Conservation (phyloP, 805 yeast genomes). For the Ogataea nonfermentans region DNA sequence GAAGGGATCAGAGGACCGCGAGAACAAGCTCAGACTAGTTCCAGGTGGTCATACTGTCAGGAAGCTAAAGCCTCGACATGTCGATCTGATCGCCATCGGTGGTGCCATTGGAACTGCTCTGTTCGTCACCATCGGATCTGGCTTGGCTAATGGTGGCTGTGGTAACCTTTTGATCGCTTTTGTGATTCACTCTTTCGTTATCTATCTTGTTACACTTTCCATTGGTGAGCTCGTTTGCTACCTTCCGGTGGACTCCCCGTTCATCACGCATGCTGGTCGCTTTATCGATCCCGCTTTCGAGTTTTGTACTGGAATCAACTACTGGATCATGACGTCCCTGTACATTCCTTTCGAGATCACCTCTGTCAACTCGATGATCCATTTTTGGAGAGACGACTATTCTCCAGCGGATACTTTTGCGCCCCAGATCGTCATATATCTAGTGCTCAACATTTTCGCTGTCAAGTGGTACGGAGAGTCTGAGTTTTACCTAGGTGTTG, state of each 20-base stretch:
- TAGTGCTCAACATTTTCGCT: slow-evolving; percentile 43
- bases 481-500: slow-evolving; percentile 47
- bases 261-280: slow-evolving; percentile 38
- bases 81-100: slow-evolving; percentile 40
- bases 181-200: slow-evolving; percentile 33
- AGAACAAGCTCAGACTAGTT: no score
- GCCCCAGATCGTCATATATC: slow-evolving; percentile 42
- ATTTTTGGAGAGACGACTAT: slow-evolving; percentile 49
- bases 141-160: slow-evolving; percentile 37
- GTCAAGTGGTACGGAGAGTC: slow-evolving; percentile 51
- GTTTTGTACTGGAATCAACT: slow-evolving; percentile 36
- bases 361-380: slow-evolving; percentile 52
- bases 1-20: no score
- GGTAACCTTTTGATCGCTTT: slow-evolving; percentile 35
- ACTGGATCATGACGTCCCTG: slow-evolving; percentile 43
- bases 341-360: slow-evolving; percentile 50
- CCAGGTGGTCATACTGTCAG: slow-evolving; percentile 19
- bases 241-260: slow-evolving; percentile 38
- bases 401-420: slow-evolving; percentile 47
- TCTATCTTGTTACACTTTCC: slow-evolving; percentile 35
- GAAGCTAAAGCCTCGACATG: slow-evolving; percentile 34
- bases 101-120: slow-evolving; percentile 41
- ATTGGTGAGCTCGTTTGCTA: slow-evolving; percentile 39
- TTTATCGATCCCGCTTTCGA: slow-evolving; percentile 39
- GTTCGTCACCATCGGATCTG: slow-evolving; percentile 38